Conservation (phyloP, 1,284 basidiomycete genomes). For the Wallemia mellicola region DNA sequence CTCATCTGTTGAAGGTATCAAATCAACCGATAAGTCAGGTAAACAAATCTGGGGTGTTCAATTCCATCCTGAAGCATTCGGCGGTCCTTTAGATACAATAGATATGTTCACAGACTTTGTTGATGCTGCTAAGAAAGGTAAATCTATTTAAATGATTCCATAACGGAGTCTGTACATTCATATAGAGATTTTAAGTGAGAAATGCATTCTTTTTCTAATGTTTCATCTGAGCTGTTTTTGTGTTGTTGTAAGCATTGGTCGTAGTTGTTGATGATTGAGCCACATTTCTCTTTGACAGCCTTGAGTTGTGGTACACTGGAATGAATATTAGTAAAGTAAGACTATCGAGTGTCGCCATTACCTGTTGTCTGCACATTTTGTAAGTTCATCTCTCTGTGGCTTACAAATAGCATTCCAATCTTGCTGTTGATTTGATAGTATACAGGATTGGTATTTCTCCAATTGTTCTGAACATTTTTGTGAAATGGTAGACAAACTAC, state of each 20-base stretch:
- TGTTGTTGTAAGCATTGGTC: not conserved
- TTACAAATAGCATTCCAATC: not conserved
- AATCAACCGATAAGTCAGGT: constrained; percentile 55
- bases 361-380: not conserved
- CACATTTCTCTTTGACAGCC: not conserved
- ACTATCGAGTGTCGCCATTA: not conserved
- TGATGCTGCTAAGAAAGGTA: constrained; percentile 3
- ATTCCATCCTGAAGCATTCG: constrained; percentile 83
- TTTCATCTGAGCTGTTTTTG: not conserved
- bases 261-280: not conserved
- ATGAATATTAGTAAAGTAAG: not conserved
- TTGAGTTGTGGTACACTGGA: not conserved
- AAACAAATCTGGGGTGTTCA: constrained; percentile 83
- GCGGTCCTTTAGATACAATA: constrained; percentile 73
- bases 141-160: not conserved
- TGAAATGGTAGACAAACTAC: not conserved
- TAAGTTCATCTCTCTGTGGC: not conserved
- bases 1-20: constrained; percentile 86
- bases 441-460: not conserved
- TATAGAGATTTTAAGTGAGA: not conserved
- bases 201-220: not conserved
- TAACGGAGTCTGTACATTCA: not conserved
- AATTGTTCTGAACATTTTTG: not conserved
- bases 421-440: not conserved
- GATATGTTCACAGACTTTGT: constrained; percentile 84